phyloP scores from a whole-genome alignment of 75 land plant species.

The Picea glauca region DNA sequence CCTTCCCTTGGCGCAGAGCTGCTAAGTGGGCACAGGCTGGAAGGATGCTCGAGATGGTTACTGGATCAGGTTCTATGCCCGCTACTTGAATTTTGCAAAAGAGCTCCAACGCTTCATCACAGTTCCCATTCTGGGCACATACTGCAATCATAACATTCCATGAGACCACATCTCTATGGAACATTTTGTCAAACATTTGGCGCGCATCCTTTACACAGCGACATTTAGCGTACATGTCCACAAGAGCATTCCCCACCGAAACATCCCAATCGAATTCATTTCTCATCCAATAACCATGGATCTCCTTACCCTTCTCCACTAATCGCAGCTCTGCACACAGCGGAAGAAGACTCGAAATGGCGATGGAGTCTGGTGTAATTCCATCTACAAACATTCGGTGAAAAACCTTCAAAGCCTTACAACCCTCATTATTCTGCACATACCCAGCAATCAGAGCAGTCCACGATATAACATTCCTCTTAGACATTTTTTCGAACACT shows the following conservation, averaged over 20 bases:
- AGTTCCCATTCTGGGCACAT: background rate
- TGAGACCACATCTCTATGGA: background rate
- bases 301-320: slow-evolving; percentile 1
- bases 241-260: slow-evolving; percentile 3
- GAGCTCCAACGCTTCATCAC: background rate
- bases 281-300: background rate
- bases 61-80: background rate
- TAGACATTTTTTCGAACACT: slow-evolving; percentile 7
- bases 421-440: slow-evolving; percentile 20
- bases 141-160: background rate
- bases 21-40: slow-evolving; percentile 18
- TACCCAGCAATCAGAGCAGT: slow-evolving; percentile 35
- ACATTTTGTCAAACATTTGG: slow-evolving; percentile 14
- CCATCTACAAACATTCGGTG: slow-evolving; percentile 14
- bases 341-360: slow-evolving; percentile 18
- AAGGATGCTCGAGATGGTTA: slow-evolving; percentile 27
- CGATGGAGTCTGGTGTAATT: slow-evolving; percentile 11
- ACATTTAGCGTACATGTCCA: slow-evolving; percentile 11
- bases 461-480: slow-evolving; percentile 33
- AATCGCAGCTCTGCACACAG: slow-evolving; percentile 11
- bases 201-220: slow-evolving; percentile 15
- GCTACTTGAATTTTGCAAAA: background rate
- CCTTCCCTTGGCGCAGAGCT: slow-evolving; percentile 16
- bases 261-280: slow-evolving; percentile 16
- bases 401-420: slow-evolving; percentile 24